Base-by-base conservation (phyloP, 257 asterid species). In the Nyctanthes arbortristis region DNA sequence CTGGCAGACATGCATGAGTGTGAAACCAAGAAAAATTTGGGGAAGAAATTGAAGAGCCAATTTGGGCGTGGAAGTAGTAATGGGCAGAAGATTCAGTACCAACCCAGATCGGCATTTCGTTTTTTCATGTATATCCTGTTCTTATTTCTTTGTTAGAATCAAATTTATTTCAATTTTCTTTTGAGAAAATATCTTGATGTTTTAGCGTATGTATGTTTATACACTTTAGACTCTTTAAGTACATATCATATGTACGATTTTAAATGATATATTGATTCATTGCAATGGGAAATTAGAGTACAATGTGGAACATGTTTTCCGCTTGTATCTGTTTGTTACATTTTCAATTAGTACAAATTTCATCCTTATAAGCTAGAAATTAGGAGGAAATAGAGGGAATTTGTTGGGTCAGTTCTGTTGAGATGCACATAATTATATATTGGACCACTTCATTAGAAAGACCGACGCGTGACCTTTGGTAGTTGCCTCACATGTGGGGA, bases 1-100 rank as follows among this genome's bases (percentile, higher is more conserved):
- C 66, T 89, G 88, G 81, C 72, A 52, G 89, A 84, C 65, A 81
- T 89, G 90, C 96, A 89, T 40, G 85, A 81, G 32, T 89, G 96
- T 65, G 76, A 65, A 69, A 20, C 65, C n/a, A 52, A 66, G 28
- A 29, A 72, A 54, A 70, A 24, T 43, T 49, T 31, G 28, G 72
- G 4, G 7, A 76, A 82, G 82, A 87, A 69, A 66, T 56, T 64
- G n/a, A 81, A 69, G 74, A 71, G 61, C 56, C 49, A 32, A 57
- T 67, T 18, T 61, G 68, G 16, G 22, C 10, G 22, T 33, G 64
- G 47, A 54, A 49, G 64, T 10, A 13, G 37, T 61, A 49, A 75
- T 61, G 31, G 61, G 67, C 72, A 27, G 78, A 31, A 27, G 45
- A 29, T 67, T 66, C 33, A 71, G 72, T 63, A 73, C 45, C 90